Conservation (phyloP, 2,329 filamentous ascomycete species). For the Colletotrichum brevisporum region DNA sequence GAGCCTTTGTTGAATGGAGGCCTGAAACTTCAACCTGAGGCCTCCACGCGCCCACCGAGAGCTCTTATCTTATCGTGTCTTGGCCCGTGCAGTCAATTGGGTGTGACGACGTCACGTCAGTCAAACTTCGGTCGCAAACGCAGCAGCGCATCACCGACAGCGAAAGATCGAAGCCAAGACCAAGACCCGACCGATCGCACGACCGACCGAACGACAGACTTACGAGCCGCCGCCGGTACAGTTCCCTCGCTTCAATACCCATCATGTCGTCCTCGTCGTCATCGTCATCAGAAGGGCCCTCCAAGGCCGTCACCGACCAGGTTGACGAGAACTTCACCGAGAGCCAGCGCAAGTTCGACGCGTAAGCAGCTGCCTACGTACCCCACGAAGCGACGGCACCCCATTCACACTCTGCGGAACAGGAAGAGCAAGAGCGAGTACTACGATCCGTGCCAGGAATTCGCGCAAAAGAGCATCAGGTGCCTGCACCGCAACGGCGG, state of each 20-base stretch:
- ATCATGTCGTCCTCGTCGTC: background rate
- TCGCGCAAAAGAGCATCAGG: constrained; percentile 85
- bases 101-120: constrained; percentile 13
- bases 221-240: too few relatives aligned
- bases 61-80: constrained; percentile 33
- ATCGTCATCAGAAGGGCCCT: constrained; percentile 17
- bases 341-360: constrained; percentile 72
- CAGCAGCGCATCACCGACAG: background rate
- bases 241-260: background rate
- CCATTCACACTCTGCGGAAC: constrained; percentile 28
- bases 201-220: background rate
- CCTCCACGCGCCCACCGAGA: background rate
- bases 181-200: background rate
- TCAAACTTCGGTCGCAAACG: constrained; percentile 8
- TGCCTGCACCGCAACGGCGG: constrained; percentile 92
- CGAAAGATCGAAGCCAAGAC: too few relatives aligned
- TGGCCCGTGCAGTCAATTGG: background rate
- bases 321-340: constrained; percentile 33
- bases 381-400: background rate
- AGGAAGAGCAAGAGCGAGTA: constrained; percentile 93
- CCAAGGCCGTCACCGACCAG: constrained; percentile 12
- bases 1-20: too few relatives aligned
- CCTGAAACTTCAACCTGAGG: background rate
- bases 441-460: constrained; percentile 96
- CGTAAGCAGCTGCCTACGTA: constrained; percentile 57